Base-by-base conservation (phyloP, 2,329 filamentous ascomycete genomes). In the Hymenoscyphus albidus region DNA sequence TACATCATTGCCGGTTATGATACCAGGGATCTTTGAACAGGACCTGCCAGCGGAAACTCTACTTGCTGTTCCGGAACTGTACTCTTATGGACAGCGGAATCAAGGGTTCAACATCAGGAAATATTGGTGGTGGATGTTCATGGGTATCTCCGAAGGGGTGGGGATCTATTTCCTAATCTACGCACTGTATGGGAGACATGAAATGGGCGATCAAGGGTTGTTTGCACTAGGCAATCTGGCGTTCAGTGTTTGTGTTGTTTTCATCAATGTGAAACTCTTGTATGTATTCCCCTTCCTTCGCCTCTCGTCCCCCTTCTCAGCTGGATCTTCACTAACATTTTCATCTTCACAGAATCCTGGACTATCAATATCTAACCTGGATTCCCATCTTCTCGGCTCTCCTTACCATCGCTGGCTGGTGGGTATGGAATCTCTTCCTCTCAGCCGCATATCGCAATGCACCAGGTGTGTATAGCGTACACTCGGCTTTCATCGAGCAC, bases 1-100 rank as follows among this genome's bases (percentile, higher is more conserved):
- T 76, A 97, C 93, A 0, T 93, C 89, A 65, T 80, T 97, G 3
- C 88, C 89, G 54, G 91, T 94, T 27, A 95, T 97, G 69, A 89
- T 95, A 71, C 84, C 95, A 69, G 93, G 92, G 7, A 89, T 96
- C 18, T 96, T 94, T 78, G 93, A 96, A 74, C 92, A 96, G 74
- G 93, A 97, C 72, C 82, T 97, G 1, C 80, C 83, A 1, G 89
- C 92, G 0, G 86, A 91, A 42, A 97, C 93, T 0, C 81, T 97
- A 1, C 82, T 97, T 32, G 93, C 93, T 0, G 88, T 96, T 0
- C 93, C 93, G 0, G 93, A 97, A 75, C 82, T 97, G 2, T 97
- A 97, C 39, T 86, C 87, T 12, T 91, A 89, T 71, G 93, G 93
- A 16, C 93, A 96, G 75, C 82, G 81, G 61, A 85, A 88, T 71